Evolutionary conservation across 805 yeast genomes (phyloP), one percentile per base, ranked within the genome.

Genomic region (Starmerella bombicola): DNA sequence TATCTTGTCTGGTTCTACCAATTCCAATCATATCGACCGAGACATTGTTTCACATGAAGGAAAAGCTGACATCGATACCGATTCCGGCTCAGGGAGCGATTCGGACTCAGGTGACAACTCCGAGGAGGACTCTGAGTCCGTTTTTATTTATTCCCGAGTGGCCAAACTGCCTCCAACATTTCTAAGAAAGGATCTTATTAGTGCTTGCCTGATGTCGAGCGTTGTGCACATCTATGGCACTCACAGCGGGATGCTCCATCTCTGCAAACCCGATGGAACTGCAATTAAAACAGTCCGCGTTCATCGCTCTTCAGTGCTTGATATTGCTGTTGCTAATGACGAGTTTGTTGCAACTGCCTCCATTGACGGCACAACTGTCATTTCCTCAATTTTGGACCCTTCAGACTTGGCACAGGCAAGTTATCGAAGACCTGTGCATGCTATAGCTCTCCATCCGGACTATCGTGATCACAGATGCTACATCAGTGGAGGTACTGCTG

Each of bases 291-390:
- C 95, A 0, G 70, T 82, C 45, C 73, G 83, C 50, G 85, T 88
- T 1, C 95, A 93, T 54, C 68, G 82, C 35, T 85, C 96, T 0
- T 83, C 95, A 0, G 72, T 91, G 2, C 61, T 86, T 31, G 73
- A 83, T 0, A 67, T 84, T 0, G 73, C 76, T 40, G 68, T 80
- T 1, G 30, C 38, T 34, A 93, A 83, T 54, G 91, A 93, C 0
- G 60, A 60, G 7, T 74, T 69, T 53, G 74, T 91, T 45, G 93
- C 91, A 0, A 77, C 93, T 0, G 95, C 86, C 0, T 84, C 96
- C 0, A 78, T 88, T 65, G 98, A 91, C 56, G 98, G 98, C 0
- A 80, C 94, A 0, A 80, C 88, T 0, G 84, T 84, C 1, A 71
- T 84, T 4, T 91, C 95, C 0, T 71, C 85, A 2, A 63, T 82